Conservation (phyloP, 495 filamentous ascomycete species). For the Penicillium coffeae region DNA sequence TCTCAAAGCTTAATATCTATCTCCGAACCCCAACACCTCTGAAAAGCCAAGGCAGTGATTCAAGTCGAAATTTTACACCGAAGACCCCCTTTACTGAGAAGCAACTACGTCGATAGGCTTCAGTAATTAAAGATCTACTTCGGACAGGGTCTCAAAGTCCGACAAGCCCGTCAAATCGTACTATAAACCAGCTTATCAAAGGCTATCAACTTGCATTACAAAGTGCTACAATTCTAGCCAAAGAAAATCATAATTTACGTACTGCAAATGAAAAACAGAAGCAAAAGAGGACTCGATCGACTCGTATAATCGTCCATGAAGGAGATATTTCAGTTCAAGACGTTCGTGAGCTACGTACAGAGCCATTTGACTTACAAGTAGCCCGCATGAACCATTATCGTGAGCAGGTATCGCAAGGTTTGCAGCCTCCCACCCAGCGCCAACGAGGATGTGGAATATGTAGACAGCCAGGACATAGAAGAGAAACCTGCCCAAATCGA, state of each 20-base stretch:
- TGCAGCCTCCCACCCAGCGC: conserved; percentile 1
- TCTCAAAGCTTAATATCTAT: background rate
- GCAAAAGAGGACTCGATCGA: background rate
- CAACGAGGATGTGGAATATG: conserved; percentile 4
- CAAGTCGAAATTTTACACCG: too few species aligned
- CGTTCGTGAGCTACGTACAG: too few species aligned
- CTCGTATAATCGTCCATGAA: too few species aligned
- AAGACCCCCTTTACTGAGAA: too few species aligned
- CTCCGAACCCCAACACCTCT: too few species aligned
- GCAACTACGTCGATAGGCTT: too few species aligned
- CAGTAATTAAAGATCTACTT: too few species aligned
- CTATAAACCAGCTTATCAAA: background rate
- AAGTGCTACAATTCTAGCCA: background rate
- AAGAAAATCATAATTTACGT: background rate
- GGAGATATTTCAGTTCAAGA: too few species aligned
- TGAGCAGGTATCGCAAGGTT: background rate
- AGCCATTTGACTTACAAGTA: conserved; percentile 8
- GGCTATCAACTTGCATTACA: background rate
- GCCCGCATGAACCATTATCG: background rate
- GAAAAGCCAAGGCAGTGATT: too few species aligned
- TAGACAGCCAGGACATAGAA: conserved; percentile 2
- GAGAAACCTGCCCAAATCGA: conserved; percentile 7
- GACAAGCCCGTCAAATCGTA: too few species aligned
- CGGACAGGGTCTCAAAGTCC: too few species aligned
- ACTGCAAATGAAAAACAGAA: background rate